Evolutionary conservation across 2,329 filamentous ascomycete genomes (phyloP).

Genomic region (Tolypocladium album): DNA sequence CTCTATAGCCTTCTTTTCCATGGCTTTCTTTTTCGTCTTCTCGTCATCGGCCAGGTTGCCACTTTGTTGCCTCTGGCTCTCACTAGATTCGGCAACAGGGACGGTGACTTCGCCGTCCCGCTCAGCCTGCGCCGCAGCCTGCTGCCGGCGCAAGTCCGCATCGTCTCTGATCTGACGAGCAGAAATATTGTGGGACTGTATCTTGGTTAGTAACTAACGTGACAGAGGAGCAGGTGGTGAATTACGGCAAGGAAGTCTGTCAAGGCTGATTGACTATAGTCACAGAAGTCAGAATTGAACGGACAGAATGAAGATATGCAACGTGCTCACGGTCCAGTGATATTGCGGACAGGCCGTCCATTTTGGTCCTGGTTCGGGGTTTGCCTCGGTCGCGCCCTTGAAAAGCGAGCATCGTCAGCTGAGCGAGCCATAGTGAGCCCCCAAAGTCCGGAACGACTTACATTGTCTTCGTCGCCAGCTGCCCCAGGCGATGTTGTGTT

Average conservation of each 20-base stretch:
- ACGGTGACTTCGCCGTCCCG: constrained; percentile 10
- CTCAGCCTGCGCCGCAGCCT: constrained; percentile 14
- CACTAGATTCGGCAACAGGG: constrained; percentile 11
- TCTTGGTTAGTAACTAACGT: constrained; percentile 8
- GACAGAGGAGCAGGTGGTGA: background rate
- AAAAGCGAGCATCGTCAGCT: background rate
- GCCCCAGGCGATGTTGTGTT: background rate
- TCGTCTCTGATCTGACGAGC: constrained; percentile 42
- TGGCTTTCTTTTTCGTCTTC: constrained; percentile 25
- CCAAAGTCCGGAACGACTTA: background rate
- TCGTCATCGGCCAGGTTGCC: constrained; percentile 14
- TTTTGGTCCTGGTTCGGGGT: constrained; percentile 4
- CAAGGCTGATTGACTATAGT: constrained; percentile 35
- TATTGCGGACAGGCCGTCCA: constrained; percentile 18
- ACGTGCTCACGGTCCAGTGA: constrained; percentile 26
- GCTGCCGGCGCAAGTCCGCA: constrained; percentile 36
- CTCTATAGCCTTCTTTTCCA: constrained; percentile 43
- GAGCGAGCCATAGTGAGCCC: background rate
- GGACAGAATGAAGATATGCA: background rate
- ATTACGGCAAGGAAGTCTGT: constrained; percentile 42
- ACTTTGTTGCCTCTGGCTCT: constrained; percentile 16
- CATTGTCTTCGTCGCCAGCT: background rate
- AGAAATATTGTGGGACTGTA: constrained; percentile 61
- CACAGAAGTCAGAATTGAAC: constrained; percentile 3
- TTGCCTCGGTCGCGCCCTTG: constrained; percentile 4